Percentiles rank a stretch among this genome's conserved stretches.
phyloP scores from a whole-genome alignment of 2,329 filamentous ascomycete genomes.

The Pseudocercospora pini-densiflorae region DNA sequence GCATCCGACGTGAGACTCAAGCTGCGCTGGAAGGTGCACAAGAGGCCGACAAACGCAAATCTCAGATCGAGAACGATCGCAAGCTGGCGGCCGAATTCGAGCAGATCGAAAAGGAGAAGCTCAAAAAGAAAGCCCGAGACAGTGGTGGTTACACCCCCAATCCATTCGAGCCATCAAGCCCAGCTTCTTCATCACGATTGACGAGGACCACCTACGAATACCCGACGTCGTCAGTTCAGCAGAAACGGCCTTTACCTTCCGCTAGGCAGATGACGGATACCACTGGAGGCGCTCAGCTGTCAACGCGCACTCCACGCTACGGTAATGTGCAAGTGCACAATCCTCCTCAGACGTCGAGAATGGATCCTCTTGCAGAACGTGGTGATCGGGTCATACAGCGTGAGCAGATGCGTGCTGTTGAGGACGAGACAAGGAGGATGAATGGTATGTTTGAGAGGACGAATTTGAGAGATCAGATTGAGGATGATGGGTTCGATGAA shows the following conservation, averaged over 20 bases:
- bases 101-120: slow-evolving; percentile 11
- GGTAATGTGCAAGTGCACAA: slow-evolving; percentile 16
- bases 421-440: background rate
- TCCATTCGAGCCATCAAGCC: slow-evolving; percentile 7
- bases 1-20: slow-evolving; percentile 13
- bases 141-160: slow-evolving; percentile 7
- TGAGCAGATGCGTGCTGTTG: slow-evolving; percentile 14
- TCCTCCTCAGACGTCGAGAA: background rate
- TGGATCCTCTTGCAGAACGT: slow-evolving; percentile 15
- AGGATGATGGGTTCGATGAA: background rate
- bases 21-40: slow-evolving; percentile 6
- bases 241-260: slow-evolving; percentile 5
- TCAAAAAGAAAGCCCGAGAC: slow-evolving; percentile 11
- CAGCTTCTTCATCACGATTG: slow-evolving; percentile 2
- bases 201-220: slow-evolving; percentile 6
- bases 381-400: slow-evolving; percentile 16
- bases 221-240: background rate
- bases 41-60: background rate
- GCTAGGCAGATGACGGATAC: slow-evolving; percentile 15
- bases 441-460: background rate
- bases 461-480: background rate
- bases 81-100: slow-evolving; percentile 6
- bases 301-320: slow-evolving; percentile 16
- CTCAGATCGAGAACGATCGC: slow-evolving; percentile 7
- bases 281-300: background rate